phyloP scores from a whole-genome alignment of 768 basidiomycete species.

The Psilocybe cubensis region DNA sequence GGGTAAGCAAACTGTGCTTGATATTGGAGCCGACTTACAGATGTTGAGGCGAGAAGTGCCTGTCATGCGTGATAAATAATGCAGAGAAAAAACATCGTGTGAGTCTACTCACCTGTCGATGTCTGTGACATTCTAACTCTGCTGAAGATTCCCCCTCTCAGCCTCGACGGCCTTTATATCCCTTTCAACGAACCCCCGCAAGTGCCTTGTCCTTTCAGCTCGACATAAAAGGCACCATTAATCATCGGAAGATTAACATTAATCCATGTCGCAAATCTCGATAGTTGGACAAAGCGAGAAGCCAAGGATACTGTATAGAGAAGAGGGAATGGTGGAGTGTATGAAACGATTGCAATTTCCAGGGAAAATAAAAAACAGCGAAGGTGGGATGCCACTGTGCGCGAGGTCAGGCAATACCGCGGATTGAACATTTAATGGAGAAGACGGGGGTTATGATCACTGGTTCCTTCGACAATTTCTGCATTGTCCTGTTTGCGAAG shows the following conservation, averaged over 20 bases:
- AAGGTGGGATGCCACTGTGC: conserved; percentile 6
- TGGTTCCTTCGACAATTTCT: neutral
- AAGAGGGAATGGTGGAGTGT: conserved; percentile 2
- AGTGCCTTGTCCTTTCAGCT: conserved; percentile 11
- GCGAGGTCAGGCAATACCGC: conserved; percentile 4
- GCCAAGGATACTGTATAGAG: conserved; percentile 13
- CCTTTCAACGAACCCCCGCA: conserved; percentile 7
- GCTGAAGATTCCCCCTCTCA: neutral
- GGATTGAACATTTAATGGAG: neutral
- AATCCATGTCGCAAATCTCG: conserved; percentile 20
- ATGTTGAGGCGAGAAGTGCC: conserved; percentile 42
- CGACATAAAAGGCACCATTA: conserved; percentile 18
- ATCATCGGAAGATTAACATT: conserved; percentile 21
- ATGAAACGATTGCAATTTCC: neutral
- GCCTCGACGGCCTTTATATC: conserved; percentile 16
- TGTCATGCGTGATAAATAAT: conserved; percentile 8
- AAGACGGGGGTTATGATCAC: neutral
- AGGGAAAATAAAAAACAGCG: conserved; percentile 4
- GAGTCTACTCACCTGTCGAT: conserved; percentile 20
- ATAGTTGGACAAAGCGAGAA: conserved; percentile 15
- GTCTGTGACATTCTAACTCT: conserved; percentile 16
- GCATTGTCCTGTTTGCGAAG: neutral
- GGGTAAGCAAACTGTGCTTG: conserved; percentile 6
- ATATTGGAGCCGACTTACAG: conserved; percentile 28
- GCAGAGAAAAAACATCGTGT: neutral